A percentile compares a stretch with the other conserved stretches of the same genome.
These are phyloP conservation scores for Ziziphus jujuba DNA, from an alignment of 306 rosid species.

Conservation along the genomic window DNA sequence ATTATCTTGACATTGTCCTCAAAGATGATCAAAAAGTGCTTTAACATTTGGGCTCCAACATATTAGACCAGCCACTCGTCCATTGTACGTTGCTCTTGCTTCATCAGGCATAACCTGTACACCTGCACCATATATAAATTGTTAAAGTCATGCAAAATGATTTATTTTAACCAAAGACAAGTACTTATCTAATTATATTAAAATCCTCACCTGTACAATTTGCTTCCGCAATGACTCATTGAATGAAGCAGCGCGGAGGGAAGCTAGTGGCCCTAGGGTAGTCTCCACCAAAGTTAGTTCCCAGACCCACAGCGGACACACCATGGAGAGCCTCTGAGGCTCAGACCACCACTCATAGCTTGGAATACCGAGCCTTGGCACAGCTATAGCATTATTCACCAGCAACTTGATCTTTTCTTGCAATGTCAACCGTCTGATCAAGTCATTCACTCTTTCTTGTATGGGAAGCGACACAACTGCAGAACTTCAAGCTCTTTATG, in stretches of 20 bases:
- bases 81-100: conserved; percentile 89
- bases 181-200: background rate
- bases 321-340: conserved; percentile 19
- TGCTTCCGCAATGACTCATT: conserved; percentile 66
- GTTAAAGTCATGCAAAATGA: too few relatives aligned
- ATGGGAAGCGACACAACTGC: conserved; percentile 34
- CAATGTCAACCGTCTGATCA: conserved; percentile 62
- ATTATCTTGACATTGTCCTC: conserved; percentile 87
- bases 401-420: conserved; percentile 60
- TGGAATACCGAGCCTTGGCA: conserved; percentile 67
- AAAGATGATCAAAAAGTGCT: conserved; percentile 74
- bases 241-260: conserved; percentile 91
- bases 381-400: conserved; percentile 65
- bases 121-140: too few relatives aligned
- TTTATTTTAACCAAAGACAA: too few relatives aligned
- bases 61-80: conserved; percentile 66
- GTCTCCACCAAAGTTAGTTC: conserved; percentile 68
- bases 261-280: conserved; percentile 73
- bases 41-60: conserved; percentile 88
- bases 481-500: conserved; percentile 52
- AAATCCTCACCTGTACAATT: conserved; percentile 70
- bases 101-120: conserved; percentile 77
- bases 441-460: conserved; percentile 56
- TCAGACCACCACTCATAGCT: conserved; percentile 87
- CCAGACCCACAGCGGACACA: conserved; percentile 79